Conservation (phyloP, 1,284 basidiomycete genomes). For the Exsudoporus floridanus region DNA sequence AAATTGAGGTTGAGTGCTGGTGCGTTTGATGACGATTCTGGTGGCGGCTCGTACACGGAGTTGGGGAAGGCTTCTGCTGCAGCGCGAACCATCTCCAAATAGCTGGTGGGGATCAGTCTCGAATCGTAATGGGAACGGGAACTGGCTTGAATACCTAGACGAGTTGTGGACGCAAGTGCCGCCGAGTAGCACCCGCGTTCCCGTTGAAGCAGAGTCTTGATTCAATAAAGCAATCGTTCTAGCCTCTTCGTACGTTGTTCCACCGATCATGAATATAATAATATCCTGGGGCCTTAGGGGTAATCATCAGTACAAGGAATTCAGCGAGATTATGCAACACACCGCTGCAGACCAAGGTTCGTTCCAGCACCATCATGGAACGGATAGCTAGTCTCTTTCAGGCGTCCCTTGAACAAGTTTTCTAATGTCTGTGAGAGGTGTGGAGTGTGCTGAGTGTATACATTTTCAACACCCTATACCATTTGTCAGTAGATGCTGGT, state of each 20-base stretch:
- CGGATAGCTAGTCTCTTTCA: constrained; percentile 89
- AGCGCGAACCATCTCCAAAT: constrained; percentile 70
- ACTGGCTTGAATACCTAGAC: constrained; percentile 57
- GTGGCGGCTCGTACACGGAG: constrained; percentile 68
- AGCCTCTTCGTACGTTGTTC: constrained; percentile 92
- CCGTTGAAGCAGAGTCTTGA: constrained; percentile 63
- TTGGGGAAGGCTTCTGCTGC: constrained; percentile 61
- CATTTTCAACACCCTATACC: constrained; percentile 92
- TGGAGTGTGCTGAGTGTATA: constrained; percentile 97
- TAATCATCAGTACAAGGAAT: constrained; percentile 2
- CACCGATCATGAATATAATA: constrained; percentile 93
- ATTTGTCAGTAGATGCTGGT: background rate
- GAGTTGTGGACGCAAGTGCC: constrained; percentile 95
- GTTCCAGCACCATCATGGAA: constrained; percentile 74
- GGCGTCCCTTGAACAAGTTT: constrained; percentile 80
- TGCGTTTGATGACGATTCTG: constrained; percentile 63
- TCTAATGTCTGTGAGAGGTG: constrained; percentile 93
- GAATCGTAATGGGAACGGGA: background rate
- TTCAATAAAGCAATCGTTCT: constrained; percentile 82
- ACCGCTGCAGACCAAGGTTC: constrained; percentile 72
- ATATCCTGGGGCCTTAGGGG: constrained; percentile 83
- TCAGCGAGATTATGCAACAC: constrained; percentile 9
- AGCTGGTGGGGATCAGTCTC: constrained; percentile 44
- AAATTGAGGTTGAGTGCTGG: constrained; percentile 85
- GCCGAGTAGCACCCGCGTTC: constrained; percentile 79